Conservation (phyloP, 129 eudicot genomes). For the Saposhnikovia divaricata region DNA sequence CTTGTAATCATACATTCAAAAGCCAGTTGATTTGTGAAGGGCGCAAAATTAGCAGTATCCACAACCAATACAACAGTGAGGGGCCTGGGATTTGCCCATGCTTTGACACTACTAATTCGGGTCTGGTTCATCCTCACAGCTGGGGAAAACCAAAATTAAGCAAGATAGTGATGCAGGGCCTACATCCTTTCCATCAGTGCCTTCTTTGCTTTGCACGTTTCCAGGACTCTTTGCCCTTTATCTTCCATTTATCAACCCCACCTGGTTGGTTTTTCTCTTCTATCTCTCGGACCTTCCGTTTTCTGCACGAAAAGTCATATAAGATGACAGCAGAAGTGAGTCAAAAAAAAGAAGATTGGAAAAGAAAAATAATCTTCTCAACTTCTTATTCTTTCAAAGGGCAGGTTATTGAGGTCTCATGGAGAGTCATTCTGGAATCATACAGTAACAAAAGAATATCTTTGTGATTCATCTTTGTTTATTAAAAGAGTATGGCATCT, state of each 20-base stretch:
- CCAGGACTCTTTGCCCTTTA: constrained; percentile 37
- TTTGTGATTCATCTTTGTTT: not conserved
- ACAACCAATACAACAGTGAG: not conserved
- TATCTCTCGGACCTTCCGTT: constrained; percentile 83
- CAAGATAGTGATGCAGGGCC: not conserved
- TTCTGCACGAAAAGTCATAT: constrained; percentile 35
- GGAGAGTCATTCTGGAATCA: not conserved
- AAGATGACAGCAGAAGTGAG: constrained; percentile 1
- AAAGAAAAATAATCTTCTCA: not conserved
- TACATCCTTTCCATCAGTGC: constrained; percentile 13
- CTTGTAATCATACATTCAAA: not conserved
- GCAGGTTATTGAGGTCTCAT: not conserved
- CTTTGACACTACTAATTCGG: not conserved
- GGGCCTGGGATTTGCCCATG: not conserved
- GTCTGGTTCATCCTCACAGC: constrained; percentile 4
- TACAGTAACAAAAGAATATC: not conserved
- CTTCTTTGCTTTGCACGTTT: constrained; percentile 66
- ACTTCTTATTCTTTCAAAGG: not conserved
- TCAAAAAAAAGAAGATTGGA: not conserved
- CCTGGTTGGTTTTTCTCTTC: constrained; percentile 56
- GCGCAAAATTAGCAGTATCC: not conserved
- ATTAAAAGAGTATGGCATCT: not conserved
- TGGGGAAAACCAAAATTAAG: not conserved
- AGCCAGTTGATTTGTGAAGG: not conserved
- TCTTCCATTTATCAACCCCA: constrained; percentile 84